These are phyloP conservation scores for Pueraria montana DNA, from an alignment of 306 rosid genomes.

Conservation along the genomic window DNA sequence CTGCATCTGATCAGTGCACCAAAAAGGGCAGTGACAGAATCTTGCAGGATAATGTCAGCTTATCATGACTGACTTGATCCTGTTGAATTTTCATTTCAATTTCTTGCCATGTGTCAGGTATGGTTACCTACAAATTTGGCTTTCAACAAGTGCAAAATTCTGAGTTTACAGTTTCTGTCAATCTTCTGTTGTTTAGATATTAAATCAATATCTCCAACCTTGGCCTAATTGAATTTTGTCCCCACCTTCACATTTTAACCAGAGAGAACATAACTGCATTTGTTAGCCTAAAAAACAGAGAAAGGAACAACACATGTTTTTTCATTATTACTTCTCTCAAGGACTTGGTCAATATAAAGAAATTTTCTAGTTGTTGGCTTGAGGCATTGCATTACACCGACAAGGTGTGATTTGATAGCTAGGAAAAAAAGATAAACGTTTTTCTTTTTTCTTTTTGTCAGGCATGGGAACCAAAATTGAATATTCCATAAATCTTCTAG, in stretches of 20 bases:
- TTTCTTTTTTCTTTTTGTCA: slow-evolving; percentile 46
- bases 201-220: slow-evolving; percentile 50
- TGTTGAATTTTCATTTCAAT: slow-evolving; percentile 10
- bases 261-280: slow-evolving; percentile 54
- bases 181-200: slow-evolving; percentile 50
- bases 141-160: slow-evolving; percentile 37
- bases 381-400: background rate
- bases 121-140: slow-evolving; percentile 29
- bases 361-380: slow-evolving; percentile 7
- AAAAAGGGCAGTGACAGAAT: slow-evolving; percentile 50
- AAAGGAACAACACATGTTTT: slow-evolving; percentile 1
- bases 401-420: background rate
- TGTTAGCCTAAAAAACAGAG: slow-evolving; percentile 35
- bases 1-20: slow-evolving; percentile 52
- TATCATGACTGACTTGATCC: slow-evolving; percentile 18
- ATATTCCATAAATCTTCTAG: slow-evolving; percentile 68
- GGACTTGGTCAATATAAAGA: background rate
- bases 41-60: slow-evolving; percentile 44
- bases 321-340: slow-evolving; percentile 34
- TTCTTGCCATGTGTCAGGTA: slow-evolving; percentile 38
- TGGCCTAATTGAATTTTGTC: slow-evolving; percentile 59
- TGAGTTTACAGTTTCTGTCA: slow-evolving; percentile 18
- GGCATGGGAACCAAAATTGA: slow-evolving; percentile 94
- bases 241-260: slow-evolving; percentile 54
- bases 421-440: background rate